Conservation (phyloP, 2,329 filamentous ascomycete genomes). For the Verticillium nonalfalfae region DNA sequence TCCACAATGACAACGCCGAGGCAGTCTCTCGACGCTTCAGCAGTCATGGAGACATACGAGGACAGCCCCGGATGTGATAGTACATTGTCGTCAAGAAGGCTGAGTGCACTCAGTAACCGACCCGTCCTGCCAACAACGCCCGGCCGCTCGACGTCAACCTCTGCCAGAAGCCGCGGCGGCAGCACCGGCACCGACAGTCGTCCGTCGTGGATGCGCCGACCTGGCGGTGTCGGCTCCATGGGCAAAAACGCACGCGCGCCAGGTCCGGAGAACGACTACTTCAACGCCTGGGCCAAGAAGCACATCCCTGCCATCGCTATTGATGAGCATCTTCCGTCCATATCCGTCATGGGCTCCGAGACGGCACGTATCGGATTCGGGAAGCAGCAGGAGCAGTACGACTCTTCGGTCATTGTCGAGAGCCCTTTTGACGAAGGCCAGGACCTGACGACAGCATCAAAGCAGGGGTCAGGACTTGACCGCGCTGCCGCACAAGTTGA, state of each 20-base stretch:
- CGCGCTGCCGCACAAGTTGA: slow-evolving; percentile 84
- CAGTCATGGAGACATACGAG: neutral
- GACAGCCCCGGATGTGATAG: slow-evolving; percentile 9
- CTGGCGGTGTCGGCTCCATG: slow-evolving; percentile 84
- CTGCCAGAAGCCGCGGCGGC: slow-evolving; percentile 27
- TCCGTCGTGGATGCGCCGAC: slow-evolving; percentile 66
- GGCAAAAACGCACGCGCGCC: slow-evolving; percentile 63
- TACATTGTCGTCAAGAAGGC: slow-evolving; percentile 29
- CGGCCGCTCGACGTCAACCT: slow-evolving; percentile 21
- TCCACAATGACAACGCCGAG: slow-evolving; percentile 63
- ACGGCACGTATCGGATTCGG: slow-evolving; percentile 51
- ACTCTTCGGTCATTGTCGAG: slow-evolving; percentile 35
- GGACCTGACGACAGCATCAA: slow-evolving; percentile 30
- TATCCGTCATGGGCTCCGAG: slow-evolving; percentile 58
- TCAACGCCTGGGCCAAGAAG: slow-evolving; percentile 79
- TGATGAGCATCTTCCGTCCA: slow-evolving; percentile 57
- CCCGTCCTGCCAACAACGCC: slow-evolving; percentile 19
- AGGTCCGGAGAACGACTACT: slow-evolving; percentile 75
- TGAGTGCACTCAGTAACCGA: slow-evolving; percentile 31
- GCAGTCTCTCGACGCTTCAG: slow-evolving; percentile 48
- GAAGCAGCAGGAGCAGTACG: neutral
- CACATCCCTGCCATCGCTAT: slow-evolving; percentile 75
- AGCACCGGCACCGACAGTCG: slow-evolving; percentile 31
- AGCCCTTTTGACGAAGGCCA: slow-evolving; percentile 42
- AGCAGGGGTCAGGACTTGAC: slow-evolving; percentile 57